Percentiles rank a stretch among this genome's conserved stretches.
These are phyloP conservation scores for Haplosporangium sp. DNA, from an alignment of 371 early-diverging fungal genomes.

Conservation along the genomic window DNA sequence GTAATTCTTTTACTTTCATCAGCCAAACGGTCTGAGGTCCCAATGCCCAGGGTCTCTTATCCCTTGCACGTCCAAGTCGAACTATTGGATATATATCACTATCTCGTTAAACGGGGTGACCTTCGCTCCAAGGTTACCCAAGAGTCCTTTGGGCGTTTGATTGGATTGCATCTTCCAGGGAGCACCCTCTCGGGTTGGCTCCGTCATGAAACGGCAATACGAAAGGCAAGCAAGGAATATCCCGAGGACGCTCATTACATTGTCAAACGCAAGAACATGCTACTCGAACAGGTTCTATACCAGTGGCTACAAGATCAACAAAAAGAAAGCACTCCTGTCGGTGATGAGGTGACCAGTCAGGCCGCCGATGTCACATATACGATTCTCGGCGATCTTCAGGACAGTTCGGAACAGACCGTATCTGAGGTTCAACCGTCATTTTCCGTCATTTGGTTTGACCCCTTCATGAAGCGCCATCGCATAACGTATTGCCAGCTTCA, in stretches of 20 bases:
- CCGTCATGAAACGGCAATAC: not conserved
- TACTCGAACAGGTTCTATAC: slow-evolving; percentile 1
- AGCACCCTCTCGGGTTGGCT: not conserved
- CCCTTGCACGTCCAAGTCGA: not conserved
- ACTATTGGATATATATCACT: slow-evolving; percentile 3
- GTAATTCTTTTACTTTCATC: not conserved
- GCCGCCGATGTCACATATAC: too few species aligned
- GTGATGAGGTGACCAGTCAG: not conserved
- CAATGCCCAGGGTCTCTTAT: slow-evolving; percentile 2
- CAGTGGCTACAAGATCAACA: slow-evolving; percentile 13
- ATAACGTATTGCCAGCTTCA: slow-evolving; percentile 19
- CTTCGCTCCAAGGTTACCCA: not conserved
- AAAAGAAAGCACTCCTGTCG: not conserved
- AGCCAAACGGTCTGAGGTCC: not conserved
- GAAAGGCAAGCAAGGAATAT: not conserved
- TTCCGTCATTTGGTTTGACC: slow-evolving; percentile 12
- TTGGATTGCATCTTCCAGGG: not conserved
- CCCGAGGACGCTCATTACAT: slow-evolving; percentile 10
- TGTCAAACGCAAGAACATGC: not conserved
- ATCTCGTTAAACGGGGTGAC: not conserved
- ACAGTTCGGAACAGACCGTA: not conserved
- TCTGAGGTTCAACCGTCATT: slow-evolving; percentile 3
- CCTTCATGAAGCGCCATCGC: slow-evolving; percentile 8
- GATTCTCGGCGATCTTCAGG: not conserved
- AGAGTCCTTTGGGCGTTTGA: not conserved